Evolutionary conservation across 345 rosid genomes (phyloP).

Genomic region (Acer yangbiense): DNA sequence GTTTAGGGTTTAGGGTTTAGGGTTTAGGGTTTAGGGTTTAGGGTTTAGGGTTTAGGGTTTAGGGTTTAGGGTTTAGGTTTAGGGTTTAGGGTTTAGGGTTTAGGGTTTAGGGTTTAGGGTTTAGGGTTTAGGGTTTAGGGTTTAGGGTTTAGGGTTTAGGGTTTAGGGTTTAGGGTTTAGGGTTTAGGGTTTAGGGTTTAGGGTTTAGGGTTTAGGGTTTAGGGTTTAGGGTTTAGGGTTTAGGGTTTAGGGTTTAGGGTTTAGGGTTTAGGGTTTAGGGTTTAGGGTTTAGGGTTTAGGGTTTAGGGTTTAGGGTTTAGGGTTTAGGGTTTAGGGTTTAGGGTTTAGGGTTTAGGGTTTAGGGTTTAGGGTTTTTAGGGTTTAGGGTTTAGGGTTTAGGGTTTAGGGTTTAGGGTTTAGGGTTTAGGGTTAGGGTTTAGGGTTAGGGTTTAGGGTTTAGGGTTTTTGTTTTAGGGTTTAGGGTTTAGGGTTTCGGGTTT

Average conservation of each 20-base stretch:
- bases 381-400: conserved; percentile 25
- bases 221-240: conserved; percentile 14
- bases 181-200: conserved; percentile 4
- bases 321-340: conserved; percentile 14
- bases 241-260: conserved; percentile 10
- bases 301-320: conserved; percentile 10
- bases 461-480: no score
- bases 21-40: conserved; percentile 10
- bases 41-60: conserved; percentile 16
- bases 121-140: conserved; percentile 17
- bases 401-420: conserved; percentile 20
- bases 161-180: conserved; percentile 6
- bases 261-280: no score
- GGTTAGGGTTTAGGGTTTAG: conserved; percentile 12
- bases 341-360: conserved; percentile 22
- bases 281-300: conserved; percentile 10
- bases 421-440: conserved; percentile 11
- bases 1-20: conserved; percentile 5
- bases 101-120: conserved; percentile 18
- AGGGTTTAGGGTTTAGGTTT: conserved; percentile 7
- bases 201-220: conserved; percentile 7
- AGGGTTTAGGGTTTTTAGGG: conserved; percentile 19
- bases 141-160: conserved; percentile 14
- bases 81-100: conserved; percentile 2
- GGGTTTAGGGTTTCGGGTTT: conserved; percentile 7